Evolutionary conservation across 2,329 filamentous ascomycete genomes (phyloP).

Genomic region (Aspergillus quadrilineatus): DNA sequence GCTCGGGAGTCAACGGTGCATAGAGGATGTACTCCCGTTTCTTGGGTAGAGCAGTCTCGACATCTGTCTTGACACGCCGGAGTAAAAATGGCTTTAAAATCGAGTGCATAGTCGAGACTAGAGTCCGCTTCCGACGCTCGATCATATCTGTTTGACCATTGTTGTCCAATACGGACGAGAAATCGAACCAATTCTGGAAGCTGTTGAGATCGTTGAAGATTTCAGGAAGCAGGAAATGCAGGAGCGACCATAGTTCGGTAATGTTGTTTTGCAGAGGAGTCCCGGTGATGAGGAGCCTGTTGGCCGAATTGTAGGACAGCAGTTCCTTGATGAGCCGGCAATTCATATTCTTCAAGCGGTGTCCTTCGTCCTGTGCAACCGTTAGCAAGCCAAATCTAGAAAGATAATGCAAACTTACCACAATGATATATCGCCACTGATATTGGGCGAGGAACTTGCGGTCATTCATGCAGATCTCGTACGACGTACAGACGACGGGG

Average conservation of each 20-base stretch:
- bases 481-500: constrained; percentile 89
- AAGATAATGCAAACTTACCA: constrained; percentile 51
- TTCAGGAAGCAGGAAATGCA: constrained; percentile 88
- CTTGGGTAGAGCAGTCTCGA: constrained; percentile 85
- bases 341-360: constrained; percentile 95
- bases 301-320: constrained; percentile 84
- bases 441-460: constrained; percentile 76
- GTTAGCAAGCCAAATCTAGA: constrained; percentile 10
- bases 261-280: constrained; percentile 96
- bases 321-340: constrained; percentile 87
- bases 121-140: constrained; percentile 71
- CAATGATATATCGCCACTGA: constrained; percentile 96
- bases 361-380: constrained; percentile 73
- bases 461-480: constrained; percentile 94
- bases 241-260: constrained; percentile 87
- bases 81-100: constrained; percentile 90
- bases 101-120: constrained; percentile 85
- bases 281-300: constrained; percentile 87
- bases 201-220: constrained; percentile 92
- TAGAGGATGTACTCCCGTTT: constrained; percentile 96
- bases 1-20: constrained; percentile 84
- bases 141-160: constrained; percentile 74
- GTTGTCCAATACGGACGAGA: constrained; percentile 85
- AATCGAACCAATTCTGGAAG: constrained; percentile 97
- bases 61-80: constrained; percentile 86